Percentiles rank a stretch among this genome's conserved stretches.
Evolutionary conservation across 1,284 basidiomycete genomes (phyloP).

Genomic region (Melampsora americana): DNA sequence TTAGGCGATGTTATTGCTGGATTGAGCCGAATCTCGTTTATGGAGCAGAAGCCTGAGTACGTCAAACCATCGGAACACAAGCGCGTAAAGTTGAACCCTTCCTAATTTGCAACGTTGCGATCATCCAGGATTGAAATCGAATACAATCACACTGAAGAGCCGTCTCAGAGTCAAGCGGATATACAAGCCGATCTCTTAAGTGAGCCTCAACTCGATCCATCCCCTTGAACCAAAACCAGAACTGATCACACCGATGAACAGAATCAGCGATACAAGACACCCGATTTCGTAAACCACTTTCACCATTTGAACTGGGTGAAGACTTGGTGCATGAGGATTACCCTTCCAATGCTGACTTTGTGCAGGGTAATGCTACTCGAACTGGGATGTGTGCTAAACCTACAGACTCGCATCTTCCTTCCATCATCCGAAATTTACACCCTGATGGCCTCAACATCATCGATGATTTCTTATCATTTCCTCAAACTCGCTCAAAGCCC

Average conservation of each 20-base stretch:
- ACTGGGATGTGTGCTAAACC: not conserved
- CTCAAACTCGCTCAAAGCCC: constrained; percentile 4
- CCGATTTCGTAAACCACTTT: constrained; percentile 3
- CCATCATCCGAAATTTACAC: constrained; percentile 17
- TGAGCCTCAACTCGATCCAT: not conserved
- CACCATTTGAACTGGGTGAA: constrained; percentile 35
- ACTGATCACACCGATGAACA: not conserved
- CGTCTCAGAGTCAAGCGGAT: constrained; percentile 6
- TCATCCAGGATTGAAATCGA: not conserved
- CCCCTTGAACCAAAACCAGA: not conserved
- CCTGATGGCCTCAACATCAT: constrained; percentile 22
- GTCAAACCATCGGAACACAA: not conserved
- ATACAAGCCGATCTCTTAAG: constrained; percentile 23
- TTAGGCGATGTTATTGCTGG: constrained; percentile 46
- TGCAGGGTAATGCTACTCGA: constrained; percentile 9
- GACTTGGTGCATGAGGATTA: constrained; percentile 41
- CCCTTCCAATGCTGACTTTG: constrained; percentile 27
- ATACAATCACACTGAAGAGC: not conserved
- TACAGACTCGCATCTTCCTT: not conserved
- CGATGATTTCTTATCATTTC: constrained; percentile 31
- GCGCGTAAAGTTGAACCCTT: not conserved
- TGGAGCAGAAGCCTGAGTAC: constrained; percentile 1
- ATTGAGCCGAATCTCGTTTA: constrained; percentile 25
- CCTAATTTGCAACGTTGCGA: not conserved
- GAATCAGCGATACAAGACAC: constrained; percentile 42